Evolutionary conservation across 768 basidiomycete genomes (phyloP), one percentile per base, ranked within the genome.

Genomic region (Collybiopsis confluens): DNA sequence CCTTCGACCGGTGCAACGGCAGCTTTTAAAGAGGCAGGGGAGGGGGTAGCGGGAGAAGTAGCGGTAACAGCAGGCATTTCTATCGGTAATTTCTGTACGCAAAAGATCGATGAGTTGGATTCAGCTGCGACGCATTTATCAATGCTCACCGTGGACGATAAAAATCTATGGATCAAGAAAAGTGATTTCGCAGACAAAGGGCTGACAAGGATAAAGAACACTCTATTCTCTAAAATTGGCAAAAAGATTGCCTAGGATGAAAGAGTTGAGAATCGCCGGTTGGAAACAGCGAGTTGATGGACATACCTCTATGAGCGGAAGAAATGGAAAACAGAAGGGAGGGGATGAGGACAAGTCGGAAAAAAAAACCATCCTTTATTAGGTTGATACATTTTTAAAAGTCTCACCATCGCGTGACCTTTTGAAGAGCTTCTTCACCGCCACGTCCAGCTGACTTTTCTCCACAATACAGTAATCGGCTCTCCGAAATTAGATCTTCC

Each of bases 1-100:
- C 78, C 82, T 53, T 80, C 79, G 52, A 79, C 75, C 57, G 80
- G 75, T 54, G 72, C 70, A 41, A 64, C 66, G 45, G 73, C 71
- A 55, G 85, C 81, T 75, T 91, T 91, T 73, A 91, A 83, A 55
- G 81, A 80, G 62, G 81, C 84, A 56, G 88, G 81, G 58, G 81
- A 73, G 61, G 87, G 79, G 59, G 71, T 73, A 57, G 70, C 62
- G 56, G 73, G 23, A 67, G 79, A 71, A 72, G 73, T 60, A 66
- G 90, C 82, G 57, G 85, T 85, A 71, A 82, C 81, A 73, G 89
- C 84, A 59, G 90, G 88, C 90, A 92, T 92, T 72, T 84, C 76
- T 75, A 70, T 66, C 63, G 42, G 52, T 44, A 24, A 44, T 53
- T 73, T 81, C 81, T 86, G 56, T 52, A 61, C 40, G 50, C 41